Percentiles rank a stretch among this genome's conserved stretches.
phyloP scores from a whole-genome alignment of 2,329 filamentous ascomycete species.

The Aspergillus transmontanensis region DNA sequence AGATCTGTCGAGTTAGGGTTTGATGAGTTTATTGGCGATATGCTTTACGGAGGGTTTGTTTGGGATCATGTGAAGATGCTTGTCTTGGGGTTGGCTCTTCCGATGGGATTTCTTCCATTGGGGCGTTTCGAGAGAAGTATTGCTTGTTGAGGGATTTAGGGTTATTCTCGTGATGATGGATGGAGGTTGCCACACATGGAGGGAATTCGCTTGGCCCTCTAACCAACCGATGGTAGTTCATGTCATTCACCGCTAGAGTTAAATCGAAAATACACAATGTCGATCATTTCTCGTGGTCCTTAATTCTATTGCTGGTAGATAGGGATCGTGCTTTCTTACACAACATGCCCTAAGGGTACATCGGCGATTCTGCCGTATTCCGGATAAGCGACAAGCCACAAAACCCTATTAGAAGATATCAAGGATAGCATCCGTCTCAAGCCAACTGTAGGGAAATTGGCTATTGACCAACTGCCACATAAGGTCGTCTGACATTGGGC shows the following conservation, averaged over 20 bases:
- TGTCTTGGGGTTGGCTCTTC: background rate
- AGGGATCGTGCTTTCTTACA: background rate
- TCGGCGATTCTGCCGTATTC: too few relatives aligned
- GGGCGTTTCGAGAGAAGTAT: background rate
- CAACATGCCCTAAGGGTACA: background rate
- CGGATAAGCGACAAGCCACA: background rate
- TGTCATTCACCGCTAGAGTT: background rate
- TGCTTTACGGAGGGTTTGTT: background rate
- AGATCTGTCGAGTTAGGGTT: background rate
- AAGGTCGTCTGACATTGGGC: conserved; percentile 18
- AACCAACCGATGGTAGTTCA: background rate
- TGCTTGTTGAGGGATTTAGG: background rate
- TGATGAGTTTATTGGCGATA: background rate
- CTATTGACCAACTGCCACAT: conserved; percentile 29
- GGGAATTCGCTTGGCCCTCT: background rate
- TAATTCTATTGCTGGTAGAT: background rate
- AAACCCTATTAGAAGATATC: background rate
- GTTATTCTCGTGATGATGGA: background rate
- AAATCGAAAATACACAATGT: background rate
- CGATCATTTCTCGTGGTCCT: background rate
- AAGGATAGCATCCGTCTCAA: background rate
- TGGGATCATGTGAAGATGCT: background rate
- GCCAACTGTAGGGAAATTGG: conserved; percentile 23
- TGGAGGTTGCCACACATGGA: background rate
- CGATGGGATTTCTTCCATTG: background rate